These are phyloP conservation scores for Pugionium dolabratum DNA, from an alignment of 345 rosid species.

Conservation along the genomic window DNA sequence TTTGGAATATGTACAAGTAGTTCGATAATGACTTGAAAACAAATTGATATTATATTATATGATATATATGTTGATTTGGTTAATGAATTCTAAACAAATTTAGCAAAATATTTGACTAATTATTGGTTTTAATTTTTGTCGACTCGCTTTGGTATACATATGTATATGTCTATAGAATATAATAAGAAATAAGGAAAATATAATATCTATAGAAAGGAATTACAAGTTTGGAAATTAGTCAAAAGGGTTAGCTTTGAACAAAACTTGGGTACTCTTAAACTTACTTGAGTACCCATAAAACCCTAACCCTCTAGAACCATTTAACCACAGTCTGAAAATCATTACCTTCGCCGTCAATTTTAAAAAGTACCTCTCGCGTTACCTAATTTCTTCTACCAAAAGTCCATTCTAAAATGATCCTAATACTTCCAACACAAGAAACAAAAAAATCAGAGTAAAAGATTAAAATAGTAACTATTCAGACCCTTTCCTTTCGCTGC, in stretches of 20 bases:
- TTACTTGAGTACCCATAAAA: constrained; percentile 36
- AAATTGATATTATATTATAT: too few relatives aligned
- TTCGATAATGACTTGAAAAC: neutral
- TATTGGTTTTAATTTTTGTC: too few relatives aligned
- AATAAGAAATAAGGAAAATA: neutral
- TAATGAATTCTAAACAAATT: too few relatives aligned
- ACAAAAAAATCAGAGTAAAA: neutral
- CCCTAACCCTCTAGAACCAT: constrained; percentile 44
- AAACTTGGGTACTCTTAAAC: constrained; percentile 38
- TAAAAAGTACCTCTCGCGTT: too few relatives aligned
- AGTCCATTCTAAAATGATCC: constrained; percentile 29
- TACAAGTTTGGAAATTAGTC: constrained; percentile 34
- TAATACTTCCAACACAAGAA: constrained; percentile 29
- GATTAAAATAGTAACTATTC: constrained; percentile 4
- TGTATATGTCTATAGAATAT: too few relatives aligned
- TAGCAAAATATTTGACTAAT: too few relatives aligned
- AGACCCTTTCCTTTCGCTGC: constrained; percentile 23
- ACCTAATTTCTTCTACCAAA: constrained; percentile 30
- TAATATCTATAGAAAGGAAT: constrained; percentile 23
- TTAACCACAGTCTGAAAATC: neutral
- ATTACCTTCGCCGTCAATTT: too few relatives aligned
- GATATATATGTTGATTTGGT: constrained; percentile 8
- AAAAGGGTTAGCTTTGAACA: constrained; percentile 40
- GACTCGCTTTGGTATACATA: too few relatives aligned
- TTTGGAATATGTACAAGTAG: constrained; percentile 1